Evolutionary conservation across 2,329 filamentous ascomycete species (phyloP).

Genomic region (Penicillium sp.): DNA sequence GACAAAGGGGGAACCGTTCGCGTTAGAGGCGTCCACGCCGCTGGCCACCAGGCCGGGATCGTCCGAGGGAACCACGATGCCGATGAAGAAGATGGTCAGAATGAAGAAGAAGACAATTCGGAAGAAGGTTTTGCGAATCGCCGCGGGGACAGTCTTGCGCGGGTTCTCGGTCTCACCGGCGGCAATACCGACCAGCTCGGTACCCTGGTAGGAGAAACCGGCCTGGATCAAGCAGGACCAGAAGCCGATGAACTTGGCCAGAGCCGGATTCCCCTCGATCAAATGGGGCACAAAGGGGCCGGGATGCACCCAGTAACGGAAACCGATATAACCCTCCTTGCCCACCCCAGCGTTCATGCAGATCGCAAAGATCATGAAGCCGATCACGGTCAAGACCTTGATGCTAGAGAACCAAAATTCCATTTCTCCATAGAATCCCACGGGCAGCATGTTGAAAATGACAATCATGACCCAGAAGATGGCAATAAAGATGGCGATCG

Average conservation of each 20-base stretch:
- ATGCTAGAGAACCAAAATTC: constrained; percentile 74
- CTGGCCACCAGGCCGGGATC: constrained; percentile 47
- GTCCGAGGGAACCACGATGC: constrained; percentile 61
- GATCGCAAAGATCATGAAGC: constrained; percentile 71
- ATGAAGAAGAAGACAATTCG: constrained; percentile 58
- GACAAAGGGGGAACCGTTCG: constrained; percentile 36
- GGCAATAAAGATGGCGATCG: constrained; percentile 64
- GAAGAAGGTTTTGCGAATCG: constrained; percentile 69
- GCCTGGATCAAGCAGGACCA: constrained; percentile 45
- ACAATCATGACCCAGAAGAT: constrained; percentile 68
- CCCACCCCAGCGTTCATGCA: constrained; percentile 68
- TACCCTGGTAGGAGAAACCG: constrained; percentile 47
- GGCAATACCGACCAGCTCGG: constrained; percentile 68
- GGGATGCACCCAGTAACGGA: constrained; percentile 63
- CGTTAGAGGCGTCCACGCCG: constrained; percentile 17
- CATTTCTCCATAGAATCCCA: constrained; percentile 66
- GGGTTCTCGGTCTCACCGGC: constrained; percentile 71
- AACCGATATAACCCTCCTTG: constrained; percentile 65
- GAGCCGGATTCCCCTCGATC: constrained; percentile 49
- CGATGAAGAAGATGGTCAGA: constrained; percentile 55
- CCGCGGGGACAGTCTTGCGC: constrained; percentile 62
- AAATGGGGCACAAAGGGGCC: constrained; percentile 63
- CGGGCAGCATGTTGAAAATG: constrained; percentile 62
- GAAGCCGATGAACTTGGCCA: constrained; percentile 59
- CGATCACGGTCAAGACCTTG: constrained; percentile 68